Conservation (phyloP, 768 basidiomycete genomes). For the Termitomyces sp. region DNA sequence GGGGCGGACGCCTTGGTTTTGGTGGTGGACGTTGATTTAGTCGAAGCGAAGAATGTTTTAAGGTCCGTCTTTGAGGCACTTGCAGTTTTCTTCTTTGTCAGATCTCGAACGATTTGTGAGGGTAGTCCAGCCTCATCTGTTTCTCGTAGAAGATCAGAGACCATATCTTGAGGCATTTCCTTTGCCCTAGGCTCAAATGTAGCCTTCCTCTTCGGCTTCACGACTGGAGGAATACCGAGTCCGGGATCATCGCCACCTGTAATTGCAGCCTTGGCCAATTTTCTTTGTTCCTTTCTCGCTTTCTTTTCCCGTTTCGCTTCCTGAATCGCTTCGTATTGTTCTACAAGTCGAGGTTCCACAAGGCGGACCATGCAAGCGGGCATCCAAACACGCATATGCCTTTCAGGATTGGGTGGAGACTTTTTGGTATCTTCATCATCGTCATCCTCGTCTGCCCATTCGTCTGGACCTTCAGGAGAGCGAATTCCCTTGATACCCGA, state of each 20-base stretch:
- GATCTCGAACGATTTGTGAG: slow-evolving; percentile 13
- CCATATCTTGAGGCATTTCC: background rate
- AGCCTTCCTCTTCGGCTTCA: slow-evolving; percentile 8
- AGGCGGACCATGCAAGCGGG: slow-evolving; percentile 73
- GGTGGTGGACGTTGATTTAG: background rate
- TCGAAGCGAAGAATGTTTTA: slow-evolving; percentile 7
- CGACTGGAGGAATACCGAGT: slow-evolving; percentile 1
- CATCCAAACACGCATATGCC: slow-evolving; percentile 71
- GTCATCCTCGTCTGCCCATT: slow-evolving; percentile 50
- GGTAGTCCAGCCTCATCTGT: background rate
- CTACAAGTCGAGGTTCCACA: slow-evolving; percentile 63
- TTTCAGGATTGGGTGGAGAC: slow-evolving; percentile 46
- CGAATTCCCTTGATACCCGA: slow-evolving; percentile 65
- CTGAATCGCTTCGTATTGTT: slow-evolving; percentile 51
- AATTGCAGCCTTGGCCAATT: slow-evolving; percentile 14
- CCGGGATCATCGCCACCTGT: slow-evolving; percentile 6
- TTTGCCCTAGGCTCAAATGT: background rate
- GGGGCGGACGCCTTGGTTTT: background rate
- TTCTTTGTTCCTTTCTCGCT: slow-evolving; percentile 33
- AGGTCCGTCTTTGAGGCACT: background rate
- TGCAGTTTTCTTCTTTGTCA: slow-evolving; percentile 15
- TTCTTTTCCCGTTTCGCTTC: slow-evolving; percentile 51
- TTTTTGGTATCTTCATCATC: slow-evolving; percentile 37
- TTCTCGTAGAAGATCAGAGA: background rate
- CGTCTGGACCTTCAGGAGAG: slow-evolving; percentile 39